phyloP scores from a whole-genome alignment of 108 stramenopile genomes.

The Licmophora abbreviata region DNA sequence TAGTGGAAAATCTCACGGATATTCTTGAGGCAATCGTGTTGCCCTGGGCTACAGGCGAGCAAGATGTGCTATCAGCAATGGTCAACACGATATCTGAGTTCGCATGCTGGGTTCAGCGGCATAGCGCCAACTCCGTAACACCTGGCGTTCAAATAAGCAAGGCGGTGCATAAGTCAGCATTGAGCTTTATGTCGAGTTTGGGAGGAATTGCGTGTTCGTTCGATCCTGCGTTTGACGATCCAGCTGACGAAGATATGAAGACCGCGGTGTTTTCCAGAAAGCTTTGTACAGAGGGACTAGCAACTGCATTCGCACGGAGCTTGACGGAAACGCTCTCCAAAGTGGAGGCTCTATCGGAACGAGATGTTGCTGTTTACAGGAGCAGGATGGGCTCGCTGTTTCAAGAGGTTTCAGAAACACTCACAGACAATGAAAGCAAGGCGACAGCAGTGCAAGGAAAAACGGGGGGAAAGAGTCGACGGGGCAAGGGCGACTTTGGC shows the following conservation, averaged over 20 bases:
- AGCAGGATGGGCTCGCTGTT: constrained; percentile 15
- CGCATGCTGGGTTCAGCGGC: neutral
- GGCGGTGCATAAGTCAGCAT: constrained; percentile 38
- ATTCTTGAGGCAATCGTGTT: constrained; percentile 6
- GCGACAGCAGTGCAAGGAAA: constrained; percentile 4
- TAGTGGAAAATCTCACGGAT: constrained; percentile 13
- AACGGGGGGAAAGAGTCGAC: constrained; percentile 26
- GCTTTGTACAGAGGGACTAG: constrained; percentile 25
- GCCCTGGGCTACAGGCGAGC: constrained; percentile 2
- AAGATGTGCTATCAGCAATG: constrained; percentile 11
- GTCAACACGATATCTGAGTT: constrained; percentile 8
- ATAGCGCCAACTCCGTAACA: neutral
- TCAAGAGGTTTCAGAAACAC: neutral
- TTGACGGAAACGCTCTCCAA: constrained; percentile 8
- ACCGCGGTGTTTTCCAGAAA: constrained; percentile 41
- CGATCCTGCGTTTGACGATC: constrained; percentile 35
- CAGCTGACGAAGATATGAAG: constrained; percentile 48
- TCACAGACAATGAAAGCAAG: constrained; percentile 6
- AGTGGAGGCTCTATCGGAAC: constrained; percentile 26
- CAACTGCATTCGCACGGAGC: constrained; percentile 15
- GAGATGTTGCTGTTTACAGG: constrained; percentile 20
- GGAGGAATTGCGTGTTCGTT: constrained; percentile 50
- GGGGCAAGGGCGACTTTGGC: constrained; percentile 36
- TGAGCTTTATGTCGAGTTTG: constrained; percentile 46
- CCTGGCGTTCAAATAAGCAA: constrained; percentile 23